Evolutionary conservation across 2,329 filamentous ascomycete species (phyloP), one percentile per base, ranked within the genome.

Genomic region (Penicillium psychrosexuale): DNA sequence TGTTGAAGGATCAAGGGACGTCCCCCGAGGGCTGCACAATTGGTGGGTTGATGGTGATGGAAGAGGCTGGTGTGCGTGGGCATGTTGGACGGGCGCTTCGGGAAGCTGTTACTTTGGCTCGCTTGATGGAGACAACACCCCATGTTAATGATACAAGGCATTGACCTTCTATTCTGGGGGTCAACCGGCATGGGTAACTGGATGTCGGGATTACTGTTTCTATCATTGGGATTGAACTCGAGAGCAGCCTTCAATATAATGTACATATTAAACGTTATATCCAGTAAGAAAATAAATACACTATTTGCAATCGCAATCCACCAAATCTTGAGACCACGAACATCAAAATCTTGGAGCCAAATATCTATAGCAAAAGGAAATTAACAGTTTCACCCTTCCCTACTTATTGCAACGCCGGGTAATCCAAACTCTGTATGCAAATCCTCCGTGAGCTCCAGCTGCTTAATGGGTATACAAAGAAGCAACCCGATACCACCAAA

Each of bases 21-120:
- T 84, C 83, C 5, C 83, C 84, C 0, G 84, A 83, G 34, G 84
- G 84, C 0, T 86, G 83, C 66, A 86, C 84, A 9, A 84, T 85
- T 63, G 83, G 81, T 1, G 84, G 84, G 0, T 64, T 86, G 58
- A 72, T 84, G 68, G 82, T 83, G 22, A 69, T 87, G 34, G 83
- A 85, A 68, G 82, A 85, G 62, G 80, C 78, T 2, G 76, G 74
- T 1, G 77, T 85, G 15, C 74, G 82, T 58, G 82, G 82, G 0
- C 75, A 76, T 9, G 72, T 85, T 33, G 76, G 80, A 3, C 77
- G 78, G 56, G 81, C 81, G n/a, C 75, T 86, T 17, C 72, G 82
- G 57, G 82, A 85, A 65, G 82, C 83, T 7, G 83, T 83, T n/a
- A 78, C 80, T 33, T 77, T 84, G 55, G 83, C 83, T 4, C 78